A percentile compares a stretch with the other conserved stretches of the same genome.
phyloP scores from a whole-genome alignment of 306 rosid species.

The Ceratonia siliqua region DNA sequence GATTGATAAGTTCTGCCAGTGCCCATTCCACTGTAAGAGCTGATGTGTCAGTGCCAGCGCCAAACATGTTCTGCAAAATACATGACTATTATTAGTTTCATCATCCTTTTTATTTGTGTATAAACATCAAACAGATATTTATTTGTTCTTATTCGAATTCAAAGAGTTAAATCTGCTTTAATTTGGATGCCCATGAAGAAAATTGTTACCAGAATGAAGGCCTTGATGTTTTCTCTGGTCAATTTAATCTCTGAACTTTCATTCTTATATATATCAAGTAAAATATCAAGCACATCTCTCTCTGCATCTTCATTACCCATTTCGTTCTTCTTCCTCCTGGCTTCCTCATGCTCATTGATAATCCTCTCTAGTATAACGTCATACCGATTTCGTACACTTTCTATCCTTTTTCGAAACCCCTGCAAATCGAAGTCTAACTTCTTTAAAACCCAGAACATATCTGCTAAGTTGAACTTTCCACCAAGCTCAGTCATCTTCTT shows the following conservation, averaged over 20 bases:
- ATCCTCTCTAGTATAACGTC: slow-evolving; percentile 48
- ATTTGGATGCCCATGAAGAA: too few species aligned
- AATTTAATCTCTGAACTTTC: slow-evolving; percentile 34
- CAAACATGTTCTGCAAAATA: slow-evolving; percentile 39
- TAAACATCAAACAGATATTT: too few species aligned
- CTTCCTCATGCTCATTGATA: slow-evolving; percentile 46
- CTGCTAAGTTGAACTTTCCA: slow-evolving; percentile 33
- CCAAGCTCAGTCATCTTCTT: slow-evolving; percentile 28
- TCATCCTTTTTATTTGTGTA: too few species aligned
- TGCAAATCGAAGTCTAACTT: slow-evolving; percentile 53
- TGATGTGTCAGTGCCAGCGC: slow-evolving; percentile 48
- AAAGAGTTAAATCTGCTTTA: too few species aligned
- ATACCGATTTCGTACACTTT: slow-evolving; percentile 31
- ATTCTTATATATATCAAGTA: slow-evolving; percentile 40
- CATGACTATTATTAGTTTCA: not conserved
- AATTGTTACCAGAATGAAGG: slow-evolving; percentile 37
- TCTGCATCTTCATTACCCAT: not conserved
- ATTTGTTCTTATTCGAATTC: too few species aligned
- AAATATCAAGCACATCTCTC: slow-evolving; percentile 48
- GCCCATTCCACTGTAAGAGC: slow-evolving; percentile 45
- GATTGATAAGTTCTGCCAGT: slow-evolving; percentile 47
- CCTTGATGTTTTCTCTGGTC: slow-evolving; percentile 49
- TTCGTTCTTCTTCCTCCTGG: slow-evolving; percentile 20
- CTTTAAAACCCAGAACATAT: slow-evolving; percentile 43
- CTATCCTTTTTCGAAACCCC: slow-evolving; percentile 38